phyloP scores from a whole-genome alignment of 2,329 filamentous ascomycete genomes.

The Metarhizium album region DNA sequence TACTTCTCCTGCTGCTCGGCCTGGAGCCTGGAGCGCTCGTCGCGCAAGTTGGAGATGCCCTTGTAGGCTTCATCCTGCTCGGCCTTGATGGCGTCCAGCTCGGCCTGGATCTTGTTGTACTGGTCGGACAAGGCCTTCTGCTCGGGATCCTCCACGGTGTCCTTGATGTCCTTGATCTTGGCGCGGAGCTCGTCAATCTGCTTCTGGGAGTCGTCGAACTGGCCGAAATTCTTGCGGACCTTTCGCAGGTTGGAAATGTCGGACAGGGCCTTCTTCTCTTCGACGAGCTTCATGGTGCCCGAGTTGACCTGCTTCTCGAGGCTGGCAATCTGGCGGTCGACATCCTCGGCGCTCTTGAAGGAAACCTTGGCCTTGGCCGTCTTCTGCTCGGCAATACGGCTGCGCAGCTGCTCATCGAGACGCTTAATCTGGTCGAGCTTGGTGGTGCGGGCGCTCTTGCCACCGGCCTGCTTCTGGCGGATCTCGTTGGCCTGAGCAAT shows the following conservation, averaged over 20 bases:
- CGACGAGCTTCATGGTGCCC: slow-evolving; percentile 88
- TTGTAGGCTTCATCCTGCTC: slow-evolving; percentile 89
- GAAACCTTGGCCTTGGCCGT: slow-evolving; percentile 65
- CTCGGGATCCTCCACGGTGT: slow-evolving; percentile 83
- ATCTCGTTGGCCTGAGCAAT: slow-evolving; percentile 75
- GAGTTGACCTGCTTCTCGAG: slow-evolving; percentile 80
- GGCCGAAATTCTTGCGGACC: slow-evolving; percentile 81
- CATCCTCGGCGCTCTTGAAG: slow-evolving; percentile 80
- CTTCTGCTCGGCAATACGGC: slow-evolving; percentile 80
- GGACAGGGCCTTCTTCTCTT: slow-evolving; percentile 86
- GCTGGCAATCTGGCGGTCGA: slow-evolving; percentile 70
- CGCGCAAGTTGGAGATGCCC: slow-evolving; percentile 71
- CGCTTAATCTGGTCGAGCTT: slow-evolving; percentile 87
- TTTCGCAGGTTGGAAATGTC: slow-evolving; percentile 79
- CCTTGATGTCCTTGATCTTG: slow-evolving; percentile 81
- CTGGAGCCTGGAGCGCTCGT: slow-evolving; percentile 76
- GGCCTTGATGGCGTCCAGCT: slow-evolving; percentile 82
- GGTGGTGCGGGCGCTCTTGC: slow-evolving; percentile 69
- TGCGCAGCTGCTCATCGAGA: slow-evolving; percentile 80
- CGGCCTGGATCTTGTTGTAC: slow-evolving; percentile 75
- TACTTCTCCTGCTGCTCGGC: slow-evolving; percentile 82
- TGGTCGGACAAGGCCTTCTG: slow-evolving; percentile 77
- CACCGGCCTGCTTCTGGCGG: slow-evolving; percentile 73
- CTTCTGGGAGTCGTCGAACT: slow-evolving; percentile 78
- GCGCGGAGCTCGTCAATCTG: slow-evolving; percentile 77